phyloP scores from a whole-genome alignment of 192 early-diverging fungal genomes.

The Podila minutissima region DNA sequence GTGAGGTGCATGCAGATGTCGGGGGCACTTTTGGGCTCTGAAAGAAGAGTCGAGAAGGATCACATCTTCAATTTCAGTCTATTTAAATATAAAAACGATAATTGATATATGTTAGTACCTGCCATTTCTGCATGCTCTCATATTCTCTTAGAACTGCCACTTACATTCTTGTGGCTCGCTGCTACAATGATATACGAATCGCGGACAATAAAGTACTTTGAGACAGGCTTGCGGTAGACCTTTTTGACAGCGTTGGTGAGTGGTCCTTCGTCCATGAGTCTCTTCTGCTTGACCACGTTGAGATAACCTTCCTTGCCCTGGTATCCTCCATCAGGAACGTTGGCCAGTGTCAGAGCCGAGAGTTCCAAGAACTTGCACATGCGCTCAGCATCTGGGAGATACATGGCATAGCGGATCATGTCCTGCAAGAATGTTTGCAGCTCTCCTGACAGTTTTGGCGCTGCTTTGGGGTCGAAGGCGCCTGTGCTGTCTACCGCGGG shows the following conservation, averaged over 20 bases:
- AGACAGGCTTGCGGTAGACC: conserved; percentile 53
- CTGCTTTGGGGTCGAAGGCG: conserved; percentile 38
- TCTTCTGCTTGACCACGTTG: conserved; percentile 44
- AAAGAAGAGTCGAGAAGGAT: conserved; percentile 56
- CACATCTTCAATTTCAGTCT: conserved; percentile 57
- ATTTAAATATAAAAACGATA: background rate
- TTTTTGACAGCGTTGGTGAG: conserved; percentile 52
- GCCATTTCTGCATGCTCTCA: too few species aligned
- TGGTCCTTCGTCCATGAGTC: conserved; percentile 62
- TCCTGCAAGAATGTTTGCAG: conserved; percentile 49
- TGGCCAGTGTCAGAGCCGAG: conserved; percentile 53
- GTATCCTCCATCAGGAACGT: conserved; percentile 48
- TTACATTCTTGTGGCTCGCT: conserved; percentile 55
- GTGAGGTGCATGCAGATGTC: conserved; percentile 37
- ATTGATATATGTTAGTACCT: too few species aligned
- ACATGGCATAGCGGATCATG: conserved; percentile 48
- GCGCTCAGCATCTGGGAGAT: conserved; percentile 53
- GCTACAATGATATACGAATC: conserved; percentile 65
- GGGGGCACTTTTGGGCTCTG: conserved; percentile 33
- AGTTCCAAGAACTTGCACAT: conserved; percentile 63
- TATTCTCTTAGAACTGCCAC: background rate
- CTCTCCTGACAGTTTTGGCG: conserved; percentile 32
- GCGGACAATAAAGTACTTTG: conserved; percentile 77
- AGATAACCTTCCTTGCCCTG: conserved; percentile 81
- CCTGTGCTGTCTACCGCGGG: background rate